Conservation (phyloP, 225 moss, liverwort and hornwort genomes). For the Pseudoscleropodium purum region DNA sequence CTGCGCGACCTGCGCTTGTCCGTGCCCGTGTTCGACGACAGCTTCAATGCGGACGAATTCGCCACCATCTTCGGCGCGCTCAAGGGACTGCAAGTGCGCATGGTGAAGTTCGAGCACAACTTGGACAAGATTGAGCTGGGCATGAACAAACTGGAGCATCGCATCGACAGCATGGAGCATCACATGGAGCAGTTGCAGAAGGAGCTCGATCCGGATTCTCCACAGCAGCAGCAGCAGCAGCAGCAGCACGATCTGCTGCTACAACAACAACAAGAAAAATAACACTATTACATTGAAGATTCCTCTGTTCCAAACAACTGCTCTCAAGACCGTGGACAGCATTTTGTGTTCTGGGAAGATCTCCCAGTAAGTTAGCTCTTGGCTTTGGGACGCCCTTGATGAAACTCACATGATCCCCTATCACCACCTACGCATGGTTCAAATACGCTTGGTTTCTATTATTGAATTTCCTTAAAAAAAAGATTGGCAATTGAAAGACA, state of each 20-base stretch:
- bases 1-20: constrained; percentile 29
- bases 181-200: constrained; percentile 28
- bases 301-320: neutral
- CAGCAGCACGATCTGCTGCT: neutral
- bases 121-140: constrained; percentile 40
- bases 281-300: neutral
- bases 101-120: constrained; percentile 35
- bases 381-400: neutral
- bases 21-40: constrained; percentile 32
- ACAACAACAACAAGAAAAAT: neutral
- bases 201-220: constrained; percentile 8
- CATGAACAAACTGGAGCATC: constrained; percentile 38
- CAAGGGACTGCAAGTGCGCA: constrained; percentile 33
- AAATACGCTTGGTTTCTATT: neutral
- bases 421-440: neutral
- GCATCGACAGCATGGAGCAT: constrained; percentile 35
- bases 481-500: neutral
- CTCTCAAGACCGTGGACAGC: neutral
- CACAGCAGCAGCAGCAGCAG: neutral
- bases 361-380: neutral
- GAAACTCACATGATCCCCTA: no score
- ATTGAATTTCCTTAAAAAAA: neutral
- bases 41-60: constrained; percentile 21
- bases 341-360: no score
- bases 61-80: constrained; percentile 28